Conservation (phyloP, 2,329 filamentous ascomycete genomes). For the Apiospora kogelbergensis region DNA sequence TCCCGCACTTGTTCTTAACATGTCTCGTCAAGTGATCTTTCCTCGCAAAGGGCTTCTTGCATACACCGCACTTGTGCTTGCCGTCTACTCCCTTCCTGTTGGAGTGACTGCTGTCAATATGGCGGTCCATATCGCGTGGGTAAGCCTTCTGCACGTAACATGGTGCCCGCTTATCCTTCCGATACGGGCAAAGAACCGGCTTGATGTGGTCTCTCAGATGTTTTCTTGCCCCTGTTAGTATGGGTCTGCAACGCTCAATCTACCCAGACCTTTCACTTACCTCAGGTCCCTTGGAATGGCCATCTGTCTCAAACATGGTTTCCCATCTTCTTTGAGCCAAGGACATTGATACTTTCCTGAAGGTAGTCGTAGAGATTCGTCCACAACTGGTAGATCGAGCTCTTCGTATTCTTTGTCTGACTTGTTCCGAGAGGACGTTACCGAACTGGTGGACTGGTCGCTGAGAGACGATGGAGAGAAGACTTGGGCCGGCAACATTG, state of each 20-base stretch:
- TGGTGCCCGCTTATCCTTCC: not conserved
- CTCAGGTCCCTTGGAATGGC: not conserved
- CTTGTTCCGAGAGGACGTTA: not conserved
- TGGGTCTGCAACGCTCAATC: no score
- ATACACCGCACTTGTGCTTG: not conserved
- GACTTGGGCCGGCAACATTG: not conserved
- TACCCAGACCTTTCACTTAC: no score
- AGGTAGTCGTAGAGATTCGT: not conserved
- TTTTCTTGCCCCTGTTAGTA: not conserved
- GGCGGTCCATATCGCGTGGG: slow-evolving; percentile 10
- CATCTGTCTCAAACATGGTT: not conserved
- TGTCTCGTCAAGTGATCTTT: slow-evolving; percentile 11
- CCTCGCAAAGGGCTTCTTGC: not conserved
- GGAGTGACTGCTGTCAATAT: not conserved
- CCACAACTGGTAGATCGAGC: no score
- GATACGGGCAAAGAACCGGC: not conserved
- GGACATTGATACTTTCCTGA: not conserved
- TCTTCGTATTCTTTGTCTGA: not conserved
- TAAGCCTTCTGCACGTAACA: not conserved
- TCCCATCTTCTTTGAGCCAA: not conserved
- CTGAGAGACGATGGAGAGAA: not conserved
- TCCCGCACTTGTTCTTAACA: not conserved
- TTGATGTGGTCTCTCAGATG: not conserved
- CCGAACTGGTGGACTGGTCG: not conserved
- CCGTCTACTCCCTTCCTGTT: not conserved